A percentile compares a stretch with the other conserved stretches of the same genome.
phyloP scores from a whole-genome alignment of 176 grass and related monocot genomes.

The Urochloa ruziziensis region DNA sequence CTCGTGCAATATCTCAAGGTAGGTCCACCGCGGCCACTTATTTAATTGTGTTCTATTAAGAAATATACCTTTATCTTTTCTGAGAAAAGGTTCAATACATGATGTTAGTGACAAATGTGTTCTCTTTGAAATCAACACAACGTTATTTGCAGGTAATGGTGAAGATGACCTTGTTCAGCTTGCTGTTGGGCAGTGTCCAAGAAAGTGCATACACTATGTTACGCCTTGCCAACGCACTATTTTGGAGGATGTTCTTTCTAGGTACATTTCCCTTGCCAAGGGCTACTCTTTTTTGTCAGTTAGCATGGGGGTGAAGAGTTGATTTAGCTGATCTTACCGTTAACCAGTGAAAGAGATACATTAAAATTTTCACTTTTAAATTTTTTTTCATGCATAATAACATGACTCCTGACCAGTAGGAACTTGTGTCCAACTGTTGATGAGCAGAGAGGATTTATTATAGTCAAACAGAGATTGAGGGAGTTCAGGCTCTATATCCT shows the following conservation, averaged over 20 bases:
- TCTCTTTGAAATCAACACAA: not conserved
- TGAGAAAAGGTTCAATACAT: not conserved
- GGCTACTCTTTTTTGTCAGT: not conserved
- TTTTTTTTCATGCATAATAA: not conserved
- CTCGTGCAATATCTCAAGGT: slow-evolving; percentile 82
- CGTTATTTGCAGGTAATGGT: slow-evolving; percentile 56
- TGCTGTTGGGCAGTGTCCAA: slow-evolving; percentile 77
- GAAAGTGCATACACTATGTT: slow-evolving; percentile 91
- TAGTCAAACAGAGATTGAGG: not conserved
- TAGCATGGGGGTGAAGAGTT: not conserved
- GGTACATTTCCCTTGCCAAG: slow-evolving; percentile 44
- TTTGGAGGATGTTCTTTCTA: slow-evolving; percentile 81
- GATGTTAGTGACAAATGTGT: not conserved
- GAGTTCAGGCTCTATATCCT: not conserved
- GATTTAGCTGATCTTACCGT: not conserved
- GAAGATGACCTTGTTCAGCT: slow-evolving; percentile 64
- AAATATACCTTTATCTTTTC: not conserved
- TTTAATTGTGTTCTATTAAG: slow-evolving; percentile 13
- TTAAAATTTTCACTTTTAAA: not conserved
- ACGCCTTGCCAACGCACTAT: slow-evolving; percentile 75
- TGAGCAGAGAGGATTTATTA: not conserved
- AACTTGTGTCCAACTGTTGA: not conserved
- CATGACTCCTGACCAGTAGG: not conserved
- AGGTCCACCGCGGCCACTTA: not conserved
- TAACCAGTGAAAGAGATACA: not conserved